Evolutionary conservation across 768 basidiomycete genomes (phyloP), one percentile per base, ranked within the genome.

Genomic region (Suillus spraguei): DNA sequence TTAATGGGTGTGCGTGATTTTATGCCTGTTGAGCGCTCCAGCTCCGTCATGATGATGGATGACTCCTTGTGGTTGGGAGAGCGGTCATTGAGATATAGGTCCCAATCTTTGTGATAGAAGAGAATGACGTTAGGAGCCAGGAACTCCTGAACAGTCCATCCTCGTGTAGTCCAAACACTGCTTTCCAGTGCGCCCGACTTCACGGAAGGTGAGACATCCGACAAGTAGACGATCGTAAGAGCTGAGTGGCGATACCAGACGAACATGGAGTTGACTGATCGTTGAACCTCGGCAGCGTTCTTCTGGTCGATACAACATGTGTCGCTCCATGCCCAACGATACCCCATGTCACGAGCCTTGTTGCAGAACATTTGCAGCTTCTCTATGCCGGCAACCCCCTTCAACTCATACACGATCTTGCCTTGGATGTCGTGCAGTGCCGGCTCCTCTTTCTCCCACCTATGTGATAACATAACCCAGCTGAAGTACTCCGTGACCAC

Each of bases 241-340:
- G 46, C 22, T 22, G 46, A 47, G 10, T 47, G 46, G 6, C 22
- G 46, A 22, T 47, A 47, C 46, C 46, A 47, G 22, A 22, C 46
- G n/a, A 47, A 22, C 46, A 47, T 47, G 22, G 46, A 47, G 22
- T 47, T 47, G 46, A 47, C 46, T 47, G 46, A 47, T 47, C 46
- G 46, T 47, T 47, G 46, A 13, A 47, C 46, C 22, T 47, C 46
- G 22, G 46, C 46, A 47, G 46, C 13, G n/a, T 47, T 47, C 46
- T 22, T 47, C 46, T 47, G 46, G 11, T 47, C 46, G 46, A 47
- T 47, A 47, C 46, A 47, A 13, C 46, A 47, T 14, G 46, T 47
- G 22, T 47, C 46, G 13, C 46, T 47, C 46, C 46, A 47, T 22
- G 46, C 46, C 46, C 46, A 47, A 47, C 13, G 46, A 14, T 47